phyloP scores from a whole-genome alignment of 2,329 filamentous ascomycete genomes.

The Aspergillus sp. region DNA sequence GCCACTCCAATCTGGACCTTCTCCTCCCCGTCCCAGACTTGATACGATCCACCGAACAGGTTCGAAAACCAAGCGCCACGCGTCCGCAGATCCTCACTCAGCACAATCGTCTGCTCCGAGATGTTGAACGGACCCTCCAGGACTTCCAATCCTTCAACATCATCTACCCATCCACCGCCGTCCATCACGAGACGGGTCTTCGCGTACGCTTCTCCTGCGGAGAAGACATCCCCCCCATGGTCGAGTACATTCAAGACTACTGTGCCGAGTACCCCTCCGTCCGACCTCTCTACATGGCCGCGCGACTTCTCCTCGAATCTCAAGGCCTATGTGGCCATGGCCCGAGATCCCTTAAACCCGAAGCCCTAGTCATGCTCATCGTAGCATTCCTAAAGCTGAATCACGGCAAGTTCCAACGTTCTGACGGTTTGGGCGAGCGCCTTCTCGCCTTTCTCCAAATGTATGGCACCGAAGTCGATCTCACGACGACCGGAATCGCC shows the following conservation, averaged over 20 bases:
- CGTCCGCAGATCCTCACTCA: constrained; percentile 32
- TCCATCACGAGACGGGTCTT: constrained; percentile 45
- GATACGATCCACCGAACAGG: constrained; percentile 23
- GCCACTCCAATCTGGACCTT: constrained; percentile 59
- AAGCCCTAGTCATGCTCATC: constrained; percentile 60
- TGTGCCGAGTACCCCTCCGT: constrained; percentile 54
- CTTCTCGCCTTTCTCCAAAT: constrained; percentile 55
- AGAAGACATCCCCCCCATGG: constrained; percentile 41
- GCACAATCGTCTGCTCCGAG: constrained; percentile 26
- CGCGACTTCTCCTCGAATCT: constrained; percentile 55
- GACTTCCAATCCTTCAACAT: constrained; percentile 27
- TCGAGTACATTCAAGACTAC: constrained; percentile 50
- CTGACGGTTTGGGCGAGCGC: constrained; percentile 42
- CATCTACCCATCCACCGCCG: constrained; percentile 13
- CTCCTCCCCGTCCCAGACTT: constrained; percentile 36
- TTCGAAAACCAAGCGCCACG: constrained; percentile 37
- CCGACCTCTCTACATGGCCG: constrained; percentile 50
- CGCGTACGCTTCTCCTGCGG: constrained; percentile 55
- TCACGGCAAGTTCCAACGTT: constrained; percentile 33
- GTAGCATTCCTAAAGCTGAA: constrained; percentile 55
- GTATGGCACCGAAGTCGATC: constrained; percentile 50
- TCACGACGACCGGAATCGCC: constrained; percentile 51
- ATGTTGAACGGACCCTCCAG: constrained; percentile 27
- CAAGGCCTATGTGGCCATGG: constrained; percentile 53
- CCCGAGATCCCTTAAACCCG: constrained; percentile 55